Percentiles rank a stretch among this genome's conserved stretches.
These are phyloP conservation scores for Graphilbum fragrans DNA, from an alignment of 2,329 filamentous ascomycete species.

Conservation along the genomic window DNA sequence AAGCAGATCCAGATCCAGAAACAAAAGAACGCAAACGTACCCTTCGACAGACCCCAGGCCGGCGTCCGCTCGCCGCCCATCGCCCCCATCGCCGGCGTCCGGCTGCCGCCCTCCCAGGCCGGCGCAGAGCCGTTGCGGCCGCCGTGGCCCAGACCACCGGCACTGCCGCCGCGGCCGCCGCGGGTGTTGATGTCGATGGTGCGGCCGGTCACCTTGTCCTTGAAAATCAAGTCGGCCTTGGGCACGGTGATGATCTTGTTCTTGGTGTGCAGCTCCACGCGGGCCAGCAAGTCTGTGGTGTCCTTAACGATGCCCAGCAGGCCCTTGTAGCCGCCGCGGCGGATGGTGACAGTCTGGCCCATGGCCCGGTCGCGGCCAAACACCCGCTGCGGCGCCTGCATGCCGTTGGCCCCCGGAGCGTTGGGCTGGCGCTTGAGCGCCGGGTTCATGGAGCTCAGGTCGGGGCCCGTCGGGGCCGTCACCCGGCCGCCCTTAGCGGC, in stretches of 20 bases:
- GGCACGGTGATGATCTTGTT: constrained; percentile 79
- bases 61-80: constrained; percentile 62
- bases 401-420: constrained; percentile 35
- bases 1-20: neutral
- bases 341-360: constrained; percentile 83
- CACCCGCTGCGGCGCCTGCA: constrained; percentile 58
- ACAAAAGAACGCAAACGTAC: constrained; percentile 33
- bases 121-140: constrained; percentile 18
- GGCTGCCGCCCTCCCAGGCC: constrained; percentile 23
- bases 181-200: constrained; percentile 54
- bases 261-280: constrained; percentile 89
- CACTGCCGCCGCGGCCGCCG: constrained; percentile 30
- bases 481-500: constrained; percentile 88
- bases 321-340: constrained; percentile 82
- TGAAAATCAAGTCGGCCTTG: constrained; percentile 72
- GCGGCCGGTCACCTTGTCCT: constrained; percentile 70
- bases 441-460: constrained; percentile 86
- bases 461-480: constrained; percentile 51
- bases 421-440: constrained; percentile 62
- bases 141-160: constrained; percentile 24
- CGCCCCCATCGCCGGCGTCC: too few relatives aligned
- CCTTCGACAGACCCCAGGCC: constrained; percentile 55
- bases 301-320: constrained; percentile 93
- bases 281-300: constrained; percentile 72
- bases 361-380: constrained; percentile 75